These are phyloP conservation scores for Ceratocystiopsis sp. DNA, from an alignment of 2,329 filamentous ascomycete species.

Conservation along the genomic window DNA sequence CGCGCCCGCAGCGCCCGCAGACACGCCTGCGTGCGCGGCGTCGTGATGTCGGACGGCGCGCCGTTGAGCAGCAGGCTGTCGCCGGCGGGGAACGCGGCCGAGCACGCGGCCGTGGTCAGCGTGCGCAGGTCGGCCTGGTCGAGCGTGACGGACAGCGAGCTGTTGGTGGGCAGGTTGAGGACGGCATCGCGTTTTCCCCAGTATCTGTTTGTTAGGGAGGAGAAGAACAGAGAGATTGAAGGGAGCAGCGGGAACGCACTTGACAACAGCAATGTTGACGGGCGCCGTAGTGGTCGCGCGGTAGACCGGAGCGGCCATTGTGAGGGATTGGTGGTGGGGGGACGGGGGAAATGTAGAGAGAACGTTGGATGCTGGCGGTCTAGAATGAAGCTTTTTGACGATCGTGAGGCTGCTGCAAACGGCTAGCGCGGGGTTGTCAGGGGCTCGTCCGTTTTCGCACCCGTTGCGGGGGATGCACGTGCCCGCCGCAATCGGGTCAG, in stretches of 20 bases:
- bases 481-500: too few relatives aligned
- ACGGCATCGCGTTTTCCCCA: slow-evolving; percentile 95
- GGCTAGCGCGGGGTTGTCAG: too few relatives aligned
- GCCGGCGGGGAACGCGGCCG: slow-evolving; percentile 42
- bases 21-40: slow-evolving; percentile 85
- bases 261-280: slow-evolving; percentile 96
- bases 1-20: slow-evolving; percentile 70
- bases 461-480: too few relatives aligned
- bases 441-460: too few relatives aligned
- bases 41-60: slow-evolving; percentile 65
- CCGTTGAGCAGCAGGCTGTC: slow-evolving; percentile 75
- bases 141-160: slow-evolving; percentile 89
- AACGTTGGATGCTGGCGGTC: too few relatives aligned
- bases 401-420: too few relatives aligned
- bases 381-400: too few relatives aligned
- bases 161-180: slow-evolving; percentile 95
- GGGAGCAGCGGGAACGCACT: slow-evolving; percentile 35
- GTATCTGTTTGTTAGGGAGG: slow-evolving; percentile 36
- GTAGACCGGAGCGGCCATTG: slow-evolving; percentile 41
- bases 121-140: slow-evolving; percentile 88
- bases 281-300: slow-evolving; percentile 91
- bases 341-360: too few relatives aligned
- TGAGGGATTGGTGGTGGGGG: background rate
- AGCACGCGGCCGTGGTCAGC: slow-evolving; percentile 89
- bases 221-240: slow-evolving; percentile 6